Base-by-base conservation (phyloP, 2,329 filamentous ascomycete genomes). In the Colletotrichum viniferum region DNA sequence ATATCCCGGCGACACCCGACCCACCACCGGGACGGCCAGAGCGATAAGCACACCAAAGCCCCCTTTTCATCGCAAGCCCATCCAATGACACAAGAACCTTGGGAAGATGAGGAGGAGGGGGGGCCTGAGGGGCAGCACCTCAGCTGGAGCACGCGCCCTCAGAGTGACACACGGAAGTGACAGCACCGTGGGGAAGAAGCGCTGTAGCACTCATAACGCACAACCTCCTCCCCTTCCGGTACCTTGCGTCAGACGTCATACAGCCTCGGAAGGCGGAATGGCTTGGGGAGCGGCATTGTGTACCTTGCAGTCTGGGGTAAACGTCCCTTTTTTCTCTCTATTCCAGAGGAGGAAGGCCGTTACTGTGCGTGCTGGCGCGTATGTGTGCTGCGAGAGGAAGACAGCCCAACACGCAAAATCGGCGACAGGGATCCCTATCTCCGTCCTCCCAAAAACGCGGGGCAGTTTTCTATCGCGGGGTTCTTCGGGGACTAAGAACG, bases 391-490 rank as follows among this genome's bases (percentile, higher is more conserved):
- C 60, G 13, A 21, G n/a, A 21, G 43, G 21, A 18, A 24, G 55
- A 24, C 21, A 8, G 21, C 52, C 26, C 2, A 10, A 9, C 32
- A 32, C 9, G 12, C 10, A 52, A 52, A 52, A 24, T 52, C 43
- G 43, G 43, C 43, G 55, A 68, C 69, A 68, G 70, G 70, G 64
- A 63, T 73, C 65, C 60, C 36, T 55, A 30, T 61, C 70, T 56
- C 71, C 56, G 56, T 55, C 30, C 48, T 56, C 56, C n/a, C 55
- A 69, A 52, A 69, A 52, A 69, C 56, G 70, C 65, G 70, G 70
- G 70, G 70, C 70, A 56, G 28, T 55, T 56, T 73, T 28, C n/a
- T 38, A 48, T 43, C 64, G 70, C 38, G 70, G 70, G 64, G 56
- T 43, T 68, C 64, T 30, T 73, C 64, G 70, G 70, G 38, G 55